These are phyloP conservation scores for Claviceps sp. DNA, from an alignment of 2,329 filamentous ascomycete genomes.

Conservation along the genomic window DNA sequence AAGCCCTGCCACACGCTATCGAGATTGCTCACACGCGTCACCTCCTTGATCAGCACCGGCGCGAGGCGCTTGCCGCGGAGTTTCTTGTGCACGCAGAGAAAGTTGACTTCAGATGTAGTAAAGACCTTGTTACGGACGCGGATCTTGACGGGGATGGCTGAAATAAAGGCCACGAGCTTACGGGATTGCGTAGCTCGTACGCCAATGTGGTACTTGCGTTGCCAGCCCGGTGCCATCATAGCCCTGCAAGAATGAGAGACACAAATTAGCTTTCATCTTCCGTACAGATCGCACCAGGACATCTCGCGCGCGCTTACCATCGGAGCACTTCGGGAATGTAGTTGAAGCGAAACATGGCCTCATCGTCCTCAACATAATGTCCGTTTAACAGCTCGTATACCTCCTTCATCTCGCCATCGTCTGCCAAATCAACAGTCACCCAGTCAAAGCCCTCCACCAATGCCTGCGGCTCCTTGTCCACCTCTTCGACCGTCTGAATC, in stretches of 20 bases:
- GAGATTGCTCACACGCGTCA: conserved; percentile 82
- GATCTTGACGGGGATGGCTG: conserved; percentile 75
- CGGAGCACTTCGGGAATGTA: conserved; percentile 81
- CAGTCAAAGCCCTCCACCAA: conserved; percentile 83
- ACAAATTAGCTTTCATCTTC: neutral
- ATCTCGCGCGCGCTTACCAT: conserved; percentile 44
- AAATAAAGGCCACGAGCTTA: conserved; percentile 91
- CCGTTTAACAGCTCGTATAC: conserved; percentile 82
- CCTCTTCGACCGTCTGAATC: conserved; percentile 61
- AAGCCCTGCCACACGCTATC: conserved; percentile 86
- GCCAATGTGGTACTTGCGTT: conserved; percentile 86
- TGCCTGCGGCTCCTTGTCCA: conserved; percentile 62
- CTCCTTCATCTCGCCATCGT: conserved; percentile 70
- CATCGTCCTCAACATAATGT: conserved; percentile 95
- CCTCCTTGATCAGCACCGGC: conserved; percentile 92
- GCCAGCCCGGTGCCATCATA: conserved; percentile 88
- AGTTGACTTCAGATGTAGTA: conserved; percentile 87
- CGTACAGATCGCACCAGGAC: too few relatives aligned
- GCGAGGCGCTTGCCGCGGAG: conserved; percentile 83
- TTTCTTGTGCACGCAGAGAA: conserved; percentile 97
- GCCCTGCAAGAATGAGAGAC: conserved; percentile 44
- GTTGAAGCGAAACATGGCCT: conserved; percentile 95
- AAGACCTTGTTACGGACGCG: conserved; percentile 65
- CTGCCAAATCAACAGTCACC: conserved; percentile 75
- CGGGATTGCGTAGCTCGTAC: conserved; percentile 72